phyloP scores from a whole-genome alignment of 2,329 filamentous ascomycete genomes.

The Penicillium occitanis region DNA sequence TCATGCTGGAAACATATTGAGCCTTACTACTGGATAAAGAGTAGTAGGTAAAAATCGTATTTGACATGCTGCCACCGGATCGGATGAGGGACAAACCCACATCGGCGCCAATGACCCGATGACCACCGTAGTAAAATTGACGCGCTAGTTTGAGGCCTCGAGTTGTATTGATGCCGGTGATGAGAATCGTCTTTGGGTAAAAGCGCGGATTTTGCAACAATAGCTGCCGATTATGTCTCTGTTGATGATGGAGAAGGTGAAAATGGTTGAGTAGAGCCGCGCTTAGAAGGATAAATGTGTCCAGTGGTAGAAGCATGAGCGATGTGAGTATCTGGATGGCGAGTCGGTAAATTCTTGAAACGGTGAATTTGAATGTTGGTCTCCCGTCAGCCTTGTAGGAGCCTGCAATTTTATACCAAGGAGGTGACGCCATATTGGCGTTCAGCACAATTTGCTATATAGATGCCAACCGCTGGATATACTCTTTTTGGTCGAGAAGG shows the following conservation, averaged over 20 bases:
- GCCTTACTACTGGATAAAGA: constrained; percentile 41
- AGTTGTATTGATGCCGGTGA: constrained; percentile 71
- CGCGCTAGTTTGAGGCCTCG: constrained; percentile 69
- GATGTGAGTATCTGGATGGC: constrained; percentile 15
- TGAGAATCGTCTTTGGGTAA: constrained; percentile 59
- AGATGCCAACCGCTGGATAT: not conserved
- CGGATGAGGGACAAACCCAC: constrained; percentile 52
- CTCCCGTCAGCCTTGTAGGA: not conserved
- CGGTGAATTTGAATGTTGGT: constrained; percentile 12
- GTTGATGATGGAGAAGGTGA: constrained; percentile 28
- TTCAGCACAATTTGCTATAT: not conserved
- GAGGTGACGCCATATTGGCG: not conserved
- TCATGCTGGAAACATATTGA: constrained; percentile 57
- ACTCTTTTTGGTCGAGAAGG: not conserved
- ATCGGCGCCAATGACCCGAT: constrained; percentile 72
- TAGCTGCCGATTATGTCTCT: constrained; percentile 27
- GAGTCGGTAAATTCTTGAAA: constrained; percentile 17
- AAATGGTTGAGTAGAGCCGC: constrained; percentile 36
- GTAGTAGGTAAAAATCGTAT: constrained; percentile 57
- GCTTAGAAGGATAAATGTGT: constrained; percentile 45
- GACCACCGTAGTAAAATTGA: constrained; percentile 62
- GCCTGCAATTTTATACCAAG: not conserved
- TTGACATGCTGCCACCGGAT: constrained; percentile 60
- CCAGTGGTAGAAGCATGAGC: constrained; percentile 48
- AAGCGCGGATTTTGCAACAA: constrained; percentile 37